A percentile compares a stretch with the other conserved stretches of the same genome.
phyloP scores from a whole-genome alignment of 805 yeast species.

The Pichia nakasei region DNA sequence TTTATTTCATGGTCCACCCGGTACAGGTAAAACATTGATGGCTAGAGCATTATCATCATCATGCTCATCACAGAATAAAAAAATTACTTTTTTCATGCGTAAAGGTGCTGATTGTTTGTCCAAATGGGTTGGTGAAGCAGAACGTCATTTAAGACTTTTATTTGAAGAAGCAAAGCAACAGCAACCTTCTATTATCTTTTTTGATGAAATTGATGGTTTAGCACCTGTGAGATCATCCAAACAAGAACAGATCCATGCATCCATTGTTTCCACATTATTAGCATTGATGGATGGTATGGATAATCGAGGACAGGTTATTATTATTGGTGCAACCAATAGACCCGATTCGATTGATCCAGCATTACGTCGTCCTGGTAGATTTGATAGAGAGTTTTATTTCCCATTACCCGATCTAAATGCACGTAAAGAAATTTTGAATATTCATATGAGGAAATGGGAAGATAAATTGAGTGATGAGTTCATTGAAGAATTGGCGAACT shows the following conservation, averaged over 20 bases:
- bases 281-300: conserved; percentile 99
- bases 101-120: conserved; percentile 96
- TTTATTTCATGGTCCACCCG: conserved; percentile 97
- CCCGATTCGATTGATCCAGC: conserved; percentile 99
- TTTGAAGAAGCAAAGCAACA: conserved; percentile 95
- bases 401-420: conserved; percentile 83
- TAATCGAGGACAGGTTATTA: conserved; percentile 95
- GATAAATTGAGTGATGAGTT: conserved; percentile 59
- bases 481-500: conserved; percentile 55
- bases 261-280: conserved; percentile 87
- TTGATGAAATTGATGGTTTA: conserved; percentile 95
- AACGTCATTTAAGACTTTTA: conserved; percentile 78
- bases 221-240: conserved; percentile 97
- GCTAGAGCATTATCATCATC: conserved; percentile 96
- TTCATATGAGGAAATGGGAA: conserved; percentile 85
- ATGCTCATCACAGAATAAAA: conserved; percentile 74
- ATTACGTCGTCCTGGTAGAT: conserved; percentile 90
- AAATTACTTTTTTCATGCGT: conserved; percentile 94
- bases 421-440: conserved; percentile 66
- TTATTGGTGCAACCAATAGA: conserved; percentile 95
- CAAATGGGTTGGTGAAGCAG: conserved; percentile 99
- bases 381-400: conserved; percentile 93
- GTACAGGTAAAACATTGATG: conserved; percentile 97
- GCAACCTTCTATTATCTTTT: conserved; percentile 93
- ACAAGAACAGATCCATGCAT: conserved; percentile 97